These are phyloP conservation scores for Cladophialophora exuberans DNA, from an alignment of 2,329 filamentous ascomycete genomes.

Conservation along the genomic window DNA sequence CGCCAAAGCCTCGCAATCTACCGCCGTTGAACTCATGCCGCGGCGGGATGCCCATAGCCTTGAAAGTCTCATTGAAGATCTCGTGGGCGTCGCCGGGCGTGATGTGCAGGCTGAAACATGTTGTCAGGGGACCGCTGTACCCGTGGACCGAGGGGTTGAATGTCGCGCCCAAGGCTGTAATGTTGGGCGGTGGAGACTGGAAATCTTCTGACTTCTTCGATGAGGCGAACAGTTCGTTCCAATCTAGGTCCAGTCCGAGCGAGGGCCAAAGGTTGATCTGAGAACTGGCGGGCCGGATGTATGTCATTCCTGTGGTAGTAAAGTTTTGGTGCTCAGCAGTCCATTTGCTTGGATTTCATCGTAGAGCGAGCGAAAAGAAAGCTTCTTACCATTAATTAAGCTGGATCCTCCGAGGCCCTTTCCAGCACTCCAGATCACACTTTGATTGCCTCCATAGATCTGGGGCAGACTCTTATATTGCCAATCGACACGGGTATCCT, in stretches of 20 bases:
- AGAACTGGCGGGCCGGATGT: slow-evolving; percentile 38
- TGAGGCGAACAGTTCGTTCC: slow-evolving; percentile 38
- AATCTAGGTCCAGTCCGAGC: slow-evolving; percentile 39
- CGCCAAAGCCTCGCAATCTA: slow-evolving; percentile 47
- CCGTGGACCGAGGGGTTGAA: slow-evolving; percentile 37
- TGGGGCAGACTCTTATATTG: slow-evolving; percentile 12
- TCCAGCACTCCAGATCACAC: slow-evolving; percentile 9
- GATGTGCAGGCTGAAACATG: slow-evolving; percentile 32
- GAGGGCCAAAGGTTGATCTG: slow-evolving; percentile 44
- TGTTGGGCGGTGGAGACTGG: slow-evolving; percentile 28
- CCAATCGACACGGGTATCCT: slow-evolving; percentile 8
- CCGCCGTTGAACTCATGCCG: slow-evolving; percentile 50
- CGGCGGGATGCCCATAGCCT: slow-evolving; percentile 40
- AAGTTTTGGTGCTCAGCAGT: no score
- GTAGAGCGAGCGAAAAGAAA: no score
- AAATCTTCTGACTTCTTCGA: slow-evolving; percentile 37
- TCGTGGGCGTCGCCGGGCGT: slow-evolving; percentile 34
- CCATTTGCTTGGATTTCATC: no score
- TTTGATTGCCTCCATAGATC: slow-evolving; percentile 8
- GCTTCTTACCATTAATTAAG: slow-evolving; percentile 47
- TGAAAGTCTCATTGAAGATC: slow-evolving; percentile 43
- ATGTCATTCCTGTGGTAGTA: no score
- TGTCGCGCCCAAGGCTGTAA: slow-evolving; percentile 32
- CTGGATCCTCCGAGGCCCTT: slow-evolving; percentile 48
- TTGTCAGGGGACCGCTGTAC: slow-evolving; percentile 36